Percentiles rank a stretch among this genome's conserved stretches.
Evolutionary conservation across 2,329 filamentous ascomycete genomes (phyloP).

Genomic region (Fusarium annulatum): DNA sequence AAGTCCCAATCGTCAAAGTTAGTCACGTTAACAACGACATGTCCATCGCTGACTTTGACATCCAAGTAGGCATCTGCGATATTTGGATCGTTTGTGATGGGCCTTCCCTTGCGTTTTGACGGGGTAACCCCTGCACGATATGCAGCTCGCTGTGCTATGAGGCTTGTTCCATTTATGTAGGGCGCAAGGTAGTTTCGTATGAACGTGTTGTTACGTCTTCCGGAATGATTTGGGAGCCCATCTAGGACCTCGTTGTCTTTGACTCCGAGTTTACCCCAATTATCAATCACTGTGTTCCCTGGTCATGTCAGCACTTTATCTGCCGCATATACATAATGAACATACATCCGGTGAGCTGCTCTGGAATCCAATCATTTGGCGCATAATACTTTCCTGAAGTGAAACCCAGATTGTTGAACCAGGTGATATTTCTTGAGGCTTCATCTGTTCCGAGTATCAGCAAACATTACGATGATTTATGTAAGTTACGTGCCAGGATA

Average conservation of each 20-base stretch:
- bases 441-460: background rate
- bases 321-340: no score
- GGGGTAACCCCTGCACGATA: background rate
- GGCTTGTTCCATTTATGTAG: background rate
- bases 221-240: background rate
- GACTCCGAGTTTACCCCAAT: slow-evolving; percentile 7
- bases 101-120: background rate
- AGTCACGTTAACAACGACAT: background rate
- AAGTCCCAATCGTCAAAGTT: slow-evolving; percentile 8
- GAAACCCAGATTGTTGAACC: slow-evolving; percentile 5
- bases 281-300: slow-evolving; percentile 3
- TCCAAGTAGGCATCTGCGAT: background rate
- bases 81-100: background rate
- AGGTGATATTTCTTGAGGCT: slow-evolving; percentile 11
- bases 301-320: no score
- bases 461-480: rapidly evolving
- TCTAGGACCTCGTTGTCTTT: background rate
- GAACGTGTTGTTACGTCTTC: slow-evolving; percentile 5
- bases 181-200: background rate
- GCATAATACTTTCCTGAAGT: slow-evolving; percentile 6
- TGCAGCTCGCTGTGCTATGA: background rate
- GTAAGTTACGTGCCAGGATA: background rate
- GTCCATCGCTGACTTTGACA: background rate
- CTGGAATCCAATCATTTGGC: slow-evolving; percentile 4
- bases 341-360: slow-evolving; percentile 1